Evolutionary conservation across 257 asterid genomes (phyloP).

Genomic region (Petunia secreta): DNA sequence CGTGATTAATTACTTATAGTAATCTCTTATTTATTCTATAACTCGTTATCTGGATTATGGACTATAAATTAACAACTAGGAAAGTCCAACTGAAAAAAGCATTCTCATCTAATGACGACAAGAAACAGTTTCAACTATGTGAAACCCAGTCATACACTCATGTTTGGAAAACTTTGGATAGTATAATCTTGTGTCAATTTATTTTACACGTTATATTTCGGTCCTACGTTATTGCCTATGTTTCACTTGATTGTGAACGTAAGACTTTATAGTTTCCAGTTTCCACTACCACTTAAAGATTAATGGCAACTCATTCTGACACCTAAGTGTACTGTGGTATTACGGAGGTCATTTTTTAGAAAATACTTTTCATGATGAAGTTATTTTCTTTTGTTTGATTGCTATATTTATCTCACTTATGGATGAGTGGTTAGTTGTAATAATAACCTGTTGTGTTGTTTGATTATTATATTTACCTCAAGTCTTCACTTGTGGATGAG

Average conservation of each 20-base stretch:
- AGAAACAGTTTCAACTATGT: background rate
- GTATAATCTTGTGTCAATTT: background rate
- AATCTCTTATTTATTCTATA: background rate
- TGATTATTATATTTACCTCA: no score
- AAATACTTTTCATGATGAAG: no score
- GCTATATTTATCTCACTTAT: no score
- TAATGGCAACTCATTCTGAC: background rate
- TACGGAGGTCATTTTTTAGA: no score
- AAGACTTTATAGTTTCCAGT: background rate
- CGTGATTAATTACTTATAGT: background rate
- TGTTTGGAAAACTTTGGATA: background rate
- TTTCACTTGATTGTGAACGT: constrained; percentile 8
- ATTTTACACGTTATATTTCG: constrained; percentile 6
- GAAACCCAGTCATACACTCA: background rate
- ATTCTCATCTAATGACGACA: constrained; percentile 17
- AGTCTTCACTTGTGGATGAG: no score
- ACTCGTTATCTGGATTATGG: background rate
- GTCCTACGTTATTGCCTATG: background rate
- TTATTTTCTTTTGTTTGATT: no score
- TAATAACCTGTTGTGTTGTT: no score
- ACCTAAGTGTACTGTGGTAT: background rate
- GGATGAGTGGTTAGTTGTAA: no score
- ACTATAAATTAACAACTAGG: constrained; percentile 5
- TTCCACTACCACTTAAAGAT: background rate
- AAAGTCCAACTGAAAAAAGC: background rate